phyloP scores from a whole-genome alignment of 441 rosid genomes.

The Arabidopsis hybrid region DNA sequence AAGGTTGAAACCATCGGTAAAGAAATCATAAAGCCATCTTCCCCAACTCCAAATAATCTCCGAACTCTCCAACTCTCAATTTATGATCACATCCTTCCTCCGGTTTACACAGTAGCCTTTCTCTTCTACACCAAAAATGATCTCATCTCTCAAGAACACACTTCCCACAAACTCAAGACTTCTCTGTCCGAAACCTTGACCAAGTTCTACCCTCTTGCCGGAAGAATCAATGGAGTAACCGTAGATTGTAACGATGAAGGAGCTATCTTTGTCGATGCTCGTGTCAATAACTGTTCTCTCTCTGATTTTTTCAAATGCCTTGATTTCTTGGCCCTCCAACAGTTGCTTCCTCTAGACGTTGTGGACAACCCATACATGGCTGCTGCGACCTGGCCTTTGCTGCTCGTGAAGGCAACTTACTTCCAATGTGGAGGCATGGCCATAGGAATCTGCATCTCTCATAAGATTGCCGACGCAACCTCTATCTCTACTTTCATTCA shows the following conservation, averaged over 20 bases:
- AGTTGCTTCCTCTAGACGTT: conserved; percentile 16
- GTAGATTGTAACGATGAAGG: conserved; percentile 63
- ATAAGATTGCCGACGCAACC: too few species aligned
- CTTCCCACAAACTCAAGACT: neutral
- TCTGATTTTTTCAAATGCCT: conserved; percentile 44
- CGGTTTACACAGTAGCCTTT: too few species aligned
- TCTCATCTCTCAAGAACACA: too few species aligned
- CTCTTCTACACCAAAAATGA: too few species aligned
- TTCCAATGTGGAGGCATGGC: too few species aligned
- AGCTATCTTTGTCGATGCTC: conserved; percentile 50
- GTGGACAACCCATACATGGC: neutral
- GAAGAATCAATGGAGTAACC: conserved; percentile 51
- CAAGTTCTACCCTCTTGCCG: conserved; percentile 56
- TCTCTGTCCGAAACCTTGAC: conserved; percentile 55
- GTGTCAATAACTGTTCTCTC: conserved; percentile 33
- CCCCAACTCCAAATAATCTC: conserved; percentile 51
- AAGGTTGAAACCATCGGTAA: conserved; percentile 49
- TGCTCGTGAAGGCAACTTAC: too few species aligned
- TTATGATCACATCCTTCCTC: too few species aligned
- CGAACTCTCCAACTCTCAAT: conserved; percentile 55
- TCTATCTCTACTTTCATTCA: too few species aligned
- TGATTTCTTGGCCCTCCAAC: conserved; percentile 43
- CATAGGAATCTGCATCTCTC: too few species aligned
- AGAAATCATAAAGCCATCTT: conserved; percentile 57
- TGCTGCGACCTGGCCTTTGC: conserved; percentile 38